Conservation (phyloP, 768 basidiomycete species). For the Tulasnella sp. region DNA sequence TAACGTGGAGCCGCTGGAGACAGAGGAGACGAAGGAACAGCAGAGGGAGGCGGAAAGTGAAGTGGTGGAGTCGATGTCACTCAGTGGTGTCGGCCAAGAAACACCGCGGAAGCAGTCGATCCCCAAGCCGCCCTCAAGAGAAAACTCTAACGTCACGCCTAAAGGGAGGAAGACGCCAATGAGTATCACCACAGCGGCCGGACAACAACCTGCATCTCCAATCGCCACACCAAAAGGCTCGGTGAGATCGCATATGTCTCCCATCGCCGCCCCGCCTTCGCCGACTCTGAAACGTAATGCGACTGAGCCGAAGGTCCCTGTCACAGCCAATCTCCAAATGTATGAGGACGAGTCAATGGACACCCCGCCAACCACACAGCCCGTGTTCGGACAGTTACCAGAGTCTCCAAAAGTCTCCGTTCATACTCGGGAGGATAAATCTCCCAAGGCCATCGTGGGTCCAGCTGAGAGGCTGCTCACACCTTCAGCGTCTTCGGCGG, state of each 20-base stretch:
- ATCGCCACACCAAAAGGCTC: slow-evolving; percentile 10
- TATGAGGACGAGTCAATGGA: background rate
- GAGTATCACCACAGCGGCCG: slow-evolving; percentile 33
- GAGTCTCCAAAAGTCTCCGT: background rate
- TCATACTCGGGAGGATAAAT: background rate
- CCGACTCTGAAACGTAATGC: slow-evolving; percentile 13
- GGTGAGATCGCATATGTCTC: slow-evolving; percentile 9
- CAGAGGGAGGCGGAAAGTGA: background rate
- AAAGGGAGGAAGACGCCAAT: slow-evolving; percentile 24
- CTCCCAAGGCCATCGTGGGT: background rate
- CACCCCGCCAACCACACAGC: background rate
- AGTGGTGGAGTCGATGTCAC: background rate
- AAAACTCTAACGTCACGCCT: slow-evolving; percentile 11
- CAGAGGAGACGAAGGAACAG: background rate
- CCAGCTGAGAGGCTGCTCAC: slow-evolving; percentile 1
- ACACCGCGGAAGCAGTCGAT: slow-evolving; percentile 7
- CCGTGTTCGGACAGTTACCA: background rate
- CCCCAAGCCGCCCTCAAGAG: background rate
- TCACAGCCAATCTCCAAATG: background rate
- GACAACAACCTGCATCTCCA: slow-evolving; percentile 29
- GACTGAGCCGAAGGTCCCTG: slow-evolving; percentile 10
- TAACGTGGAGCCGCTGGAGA: background rate
- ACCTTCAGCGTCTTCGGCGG: slow-evolving; percentile 9
- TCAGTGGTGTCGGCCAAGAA: background rate
- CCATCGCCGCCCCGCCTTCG: background rate